phyloP scores from a whole-genome alignment of 1,139 yeast species.

The Candida buenavistaensis region DNA sequence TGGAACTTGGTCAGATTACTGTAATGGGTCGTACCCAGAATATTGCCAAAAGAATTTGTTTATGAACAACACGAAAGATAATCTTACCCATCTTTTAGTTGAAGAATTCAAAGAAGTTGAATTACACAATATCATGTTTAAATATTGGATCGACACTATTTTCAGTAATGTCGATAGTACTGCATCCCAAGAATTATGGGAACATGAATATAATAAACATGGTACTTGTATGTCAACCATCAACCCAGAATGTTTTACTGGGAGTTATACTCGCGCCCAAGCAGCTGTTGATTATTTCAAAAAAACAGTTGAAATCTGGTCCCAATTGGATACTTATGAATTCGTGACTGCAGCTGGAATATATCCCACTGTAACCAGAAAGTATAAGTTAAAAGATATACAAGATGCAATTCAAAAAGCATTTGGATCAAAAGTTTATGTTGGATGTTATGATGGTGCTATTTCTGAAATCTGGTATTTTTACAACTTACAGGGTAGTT shows the following conservation, averaged over 20 bases:
- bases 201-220: constrained; percentile 46
- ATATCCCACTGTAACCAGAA: constrained; percentile 28
- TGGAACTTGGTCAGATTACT: constrained; percentile 43
- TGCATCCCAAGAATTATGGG: constrained; percentile 33
- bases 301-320: constrained; percentile 36
- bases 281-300: constrained; percentile 35
- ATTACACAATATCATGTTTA: constrained; percentile 32
- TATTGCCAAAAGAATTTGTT: constrained; percentile 34
- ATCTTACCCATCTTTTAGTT: constrained; percentile 31
- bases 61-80: constrained; percentile 24
- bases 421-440: constrained; percentile 31
- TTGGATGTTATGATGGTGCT: constrained; percentile 36
- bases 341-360: constrained; percentile 36
- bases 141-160: constrained; percentile 38
- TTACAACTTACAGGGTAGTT: constrained; percentile 35
- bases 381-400: constrained; percentile 32
- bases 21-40: constrained; percentile 36
- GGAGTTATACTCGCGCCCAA: constrained; percentile 29
- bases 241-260: constrained; percentile 34
- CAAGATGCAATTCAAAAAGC: constrained; percentile 31
- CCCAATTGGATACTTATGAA: constrained; percentile 33
- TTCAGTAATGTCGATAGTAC: constrained; percentile 32
- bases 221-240: constrained; percentile 48
- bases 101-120: constrained; percentile 28
- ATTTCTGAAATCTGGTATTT: constrained; percentile 43